Percentiles rank a stretch among this genome's conserved stretches.
phyloP scores from a whole-genome alignment of 2,329 filamentous ascomycete genomes.

The Coniochaeta sp. region DNA sequence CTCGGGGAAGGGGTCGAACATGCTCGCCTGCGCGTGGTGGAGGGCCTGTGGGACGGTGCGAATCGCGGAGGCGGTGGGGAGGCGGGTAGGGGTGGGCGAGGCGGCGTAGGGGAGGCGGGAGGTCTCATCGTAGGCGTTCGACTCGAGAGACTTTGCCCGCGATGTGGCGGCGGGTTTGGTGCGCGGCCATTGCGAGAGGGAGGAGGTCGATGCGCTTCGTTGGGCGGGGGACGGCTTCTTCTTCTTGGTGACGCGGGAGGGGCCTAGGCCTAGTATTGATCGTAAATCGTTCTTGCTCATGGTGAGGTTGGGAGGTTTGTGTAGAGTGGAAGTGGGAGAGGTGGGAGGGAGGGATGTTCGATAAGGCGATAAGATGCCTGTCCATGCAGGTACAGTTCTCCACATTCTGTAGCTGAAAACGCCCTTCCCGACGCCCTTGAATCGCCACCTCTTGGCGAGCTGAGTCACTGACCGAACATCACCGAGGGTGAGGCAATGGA shows the following conservation, averaged over 20 bases:
- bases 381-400: background rate
- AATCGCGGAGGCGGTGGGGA: conserved; percentile 46
- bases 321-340: background rate
- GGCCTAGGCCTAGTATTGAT: conserved; percentile 16
- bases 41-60: conserved; percentile 60
- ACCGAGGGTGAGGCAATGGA: background rate
- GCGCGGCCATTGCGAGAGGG: conserved; percentile 11
- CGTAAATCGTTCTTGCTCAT: conserved; percentile 11
- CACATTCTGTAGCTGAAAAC: background rate
- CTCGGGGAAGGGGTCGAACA: conserved; percentile 59
- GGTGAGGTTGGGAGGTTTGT: background rate
- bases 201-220: conserved; percentile 7
- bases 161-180: conserved; percentile 7
- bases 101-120: conserved; percentile 55
- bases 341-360: background rate
- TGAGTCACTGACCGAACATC: background rate
- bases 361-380: background rate
- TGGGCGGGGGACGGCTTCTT: conserved; percentile 8
- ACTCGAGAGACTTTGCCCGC: conserved; percentile 11
- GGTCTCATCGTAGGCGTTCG: conserved; percentile 24
- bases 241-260: conserved; percentile 14
- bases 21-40: conserved; percentile 49
- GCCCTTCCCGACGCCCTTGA: background rate
- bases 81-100: conserved; percentile 30
- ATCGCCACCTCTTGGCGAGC: background rate